Conservation (phyloP, 352 stramenopile species). For the Globisporangium acanthophoron region DNA sequence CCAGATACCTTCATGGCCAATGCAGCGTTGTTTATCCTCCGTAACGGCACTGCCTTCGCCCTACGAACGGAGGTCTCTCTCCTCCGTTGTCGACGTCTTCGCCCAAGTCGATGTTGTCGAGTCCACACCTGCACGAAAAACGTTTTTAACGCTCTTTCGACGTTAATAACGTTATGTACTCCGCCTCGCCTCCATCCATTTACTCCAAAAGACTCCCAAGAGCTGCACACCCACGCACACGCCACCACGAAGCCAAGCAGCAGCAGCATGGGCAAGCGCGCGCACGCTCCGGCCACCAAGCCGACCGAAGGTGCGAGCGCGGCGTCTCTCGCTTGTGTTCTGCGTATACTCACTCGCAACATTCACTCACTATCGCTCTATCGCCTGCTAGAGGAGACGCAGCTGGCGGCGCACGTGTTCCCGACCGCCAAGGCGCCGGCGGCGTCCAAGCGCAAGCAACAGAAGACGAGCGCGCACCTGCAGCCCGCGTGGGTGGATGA, state of each 20-base stretch:
- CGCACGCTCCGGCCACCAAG: slow-evolving; percentile 8
- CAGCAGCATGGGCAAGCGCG: slow-evolving; percentile 4
- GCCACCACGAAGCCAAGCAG: no score
- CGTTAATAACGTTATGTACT: no score
- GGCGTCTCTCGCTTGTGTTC: background rate
- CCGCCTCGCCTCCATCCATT: slow-evolving; percentile 1
- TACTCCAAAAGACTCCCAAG: background rate
- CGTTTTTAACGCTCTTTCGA: background rate
- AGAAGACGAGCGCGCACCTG: slow-evolving; percentile 21
- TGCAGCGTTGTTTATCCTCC: no score
- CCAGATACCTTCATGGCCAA: no score
- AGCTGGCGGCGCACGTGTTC: slow-evolving; percentile 54
- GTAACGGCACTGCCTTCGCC: no score
- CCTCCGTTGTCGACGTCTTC: no score
- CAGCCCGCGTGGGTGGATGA: slow-evolving; percentile 85
- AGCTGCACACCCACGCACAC: background rate
- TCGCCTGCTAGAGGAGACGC: slow-evolving; percentile 39
- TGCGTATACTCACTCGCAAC: background rate
- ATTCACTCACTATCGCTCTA: background rate
- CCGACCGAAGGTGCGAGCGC: slow-evolving; percentile 6
- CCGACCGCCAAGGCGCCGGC: slow-evolving; percentile 11
- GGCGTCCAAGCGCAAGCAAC: slow-evolving; percentile 27
- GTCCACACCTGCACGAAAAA: no score
- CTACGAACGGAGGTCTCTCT: no score
- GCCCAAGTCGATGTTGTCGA: no score